These are phyloP conservation scores for Claviceps monticola DNA, from an alignment of 2,329 filamentous ascomycete species.

Conservation along the genomic window DNA sequence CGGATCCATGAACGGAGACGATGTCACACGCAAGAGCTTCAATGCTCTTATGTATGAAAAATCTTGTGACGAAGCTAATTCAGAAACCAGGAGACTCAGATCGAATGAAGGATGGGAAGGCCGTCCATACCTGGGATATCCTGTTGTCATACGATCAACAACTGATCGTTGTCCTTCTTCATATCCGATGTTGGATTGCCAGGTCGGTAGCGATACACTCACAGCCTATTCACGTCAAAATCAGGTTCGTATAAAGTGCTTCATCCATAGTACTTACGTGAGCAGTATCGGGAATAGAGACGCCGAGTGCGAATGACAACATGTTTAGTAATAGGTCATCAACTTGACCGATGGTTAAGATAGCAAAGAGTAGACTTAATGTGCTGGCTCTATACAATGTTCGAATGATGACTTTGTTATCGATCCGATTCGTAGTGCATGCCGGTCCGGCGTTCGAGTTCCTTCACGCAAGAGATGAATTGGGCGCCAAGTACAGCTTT, in stretches of 20 bases:
- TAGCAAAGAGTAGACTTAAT: background rate
- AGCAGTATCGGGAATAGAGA: conserved; percentile 64
- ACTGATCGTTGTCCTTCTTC: conserved; percentile 88
- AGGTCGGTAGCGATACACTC: conserved; percentile 90
- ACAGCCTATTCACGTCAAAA: conserved; percentile 50
- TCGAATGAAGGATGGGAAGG: background rate
- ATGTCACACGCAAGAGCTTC: conserved; percentile 58
- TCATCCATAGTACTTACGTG: conserved; percentile 43
- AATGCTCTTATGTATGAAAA: conserved; percentile 83
- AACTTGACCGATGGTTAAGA: background rate
- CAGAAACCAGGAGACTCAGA: background rate
- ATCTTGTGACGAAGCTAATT: conserved; percentile 37
- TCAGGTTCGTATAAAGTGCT: background rate
- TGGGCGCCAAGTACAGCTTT: too few relatives aligned
- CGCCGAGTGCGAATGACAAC: conserved; percentile 44
- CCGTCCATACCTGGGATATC: conserved; percentile 63
- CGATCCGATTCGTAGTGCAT: too few relatives aligned
- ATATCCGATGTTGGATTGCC: conserved; percentile 81
- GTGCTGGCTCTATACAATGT: background rate
- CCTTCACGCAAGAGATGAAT: too few relatives aligned
- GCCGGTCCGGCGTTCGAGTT: too few relatives aligned
- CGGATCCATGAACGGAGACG: conserved; percentile 44
- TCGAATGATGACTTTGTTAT: too few relatives aligned
- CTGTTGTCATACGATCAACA: conserved; percentile 69
- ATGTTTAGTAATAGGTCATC: conserved; percentile 17